phyloP scores from a whole-genome alignment of 257 asterid genomes.

The Lycium ferocissimum region DNA sequence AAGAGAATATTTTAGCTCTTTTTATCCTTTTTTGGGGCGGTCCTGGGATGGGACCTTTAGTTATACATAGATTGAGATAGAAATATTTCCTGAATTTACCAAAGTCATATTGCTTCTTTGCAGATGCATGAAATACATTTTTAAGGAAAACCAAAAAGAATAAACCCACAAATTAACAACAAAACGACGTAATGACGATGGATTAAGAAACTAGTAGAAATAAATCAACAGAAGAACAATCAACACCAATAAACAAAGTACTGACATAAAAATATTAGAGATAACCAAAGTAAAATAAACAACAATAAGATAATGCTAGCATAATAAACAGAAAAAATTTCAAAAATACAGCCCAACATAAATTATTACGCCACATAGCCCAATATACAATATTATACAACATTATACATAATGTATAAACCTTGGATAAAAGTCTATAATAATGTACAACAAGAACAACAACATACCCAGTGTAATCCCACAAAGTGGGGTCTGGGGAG shows the following conservation, averaged over 20 bases:
- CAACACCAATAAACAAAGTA: background rate
- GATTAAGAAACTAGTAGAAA: background rate
- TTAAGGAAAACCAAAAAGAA: background rate
- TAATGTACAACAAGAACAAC: too few species aligned
- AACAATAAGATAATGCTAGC: too few species aligned
- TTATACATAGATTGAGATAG: background rate
- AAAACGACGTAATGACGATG: background rate
- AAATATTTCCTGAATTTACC: background rate
- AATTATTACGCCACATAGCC: too few species aligned
- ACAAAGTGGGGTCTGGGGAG: too few species aligned
- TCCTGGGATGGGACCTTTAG: background rate
- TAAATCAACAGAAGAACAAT: background rate
- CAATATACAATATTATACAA: too few species aligned
- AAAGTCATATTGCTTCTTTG: background rate
- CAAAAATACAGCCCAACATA: too few species aligned
- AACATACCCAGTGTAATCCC: too few species aligned
- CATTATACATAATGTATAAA: too few species aligned
- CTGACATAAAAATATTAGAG: too few species aligned
- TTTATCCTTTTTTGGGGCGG: background rate
- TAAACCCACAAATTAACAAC: background rate
- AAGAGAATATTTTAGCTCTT: background rate
- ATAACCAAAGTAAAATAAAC: too few species aligned
- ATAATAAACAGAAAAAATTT: too few species aligned
- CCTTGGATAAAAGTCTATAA: too few species aligned
- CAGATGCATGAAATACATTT: background rate